A percentile compares a stretch with the other conserved stretches of the same genome.
Evolutionary conservation across 371 early-diverging fungal species (phyloP).

Genomic region (Chytridium lagenaria): DNA sequence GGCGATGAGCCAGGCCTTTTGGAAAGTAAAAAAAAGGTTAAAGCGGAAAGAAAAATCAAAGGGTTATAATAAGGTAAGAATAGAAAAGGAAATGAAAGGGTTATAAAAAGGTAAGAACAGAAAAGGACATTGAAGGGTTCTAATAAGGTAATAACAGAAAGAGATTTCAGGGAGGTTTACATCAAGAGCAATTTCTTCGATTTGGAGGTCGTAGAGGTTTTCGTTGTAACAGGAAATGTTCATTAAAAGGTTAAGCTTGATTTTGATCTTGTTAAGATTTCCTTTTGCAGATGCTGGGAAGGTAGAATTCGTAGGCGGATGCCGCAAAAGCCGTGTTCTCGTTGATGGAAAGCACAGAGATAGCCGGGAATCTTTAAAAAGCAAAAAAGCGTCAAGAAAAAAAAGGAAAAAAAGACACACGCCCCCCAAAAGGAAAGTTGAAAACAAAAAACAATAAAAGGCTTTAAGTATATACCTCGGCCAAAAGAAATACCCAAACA

Average conservation of each 20-base stretch:
- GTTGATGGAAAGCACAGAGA: background rate
- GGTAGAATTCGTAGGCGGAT: conserved; percentile 24
- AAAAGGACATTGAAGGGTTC: no score
- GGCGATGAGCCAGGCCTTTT: no score
- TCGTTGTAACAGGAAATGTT: conserved; percentile 25
- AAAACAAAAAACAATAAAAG: background rate
- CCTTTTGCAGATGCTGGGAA: conserved; percentile 15
- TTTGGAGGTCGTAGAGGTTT: conserved; percentile 29
- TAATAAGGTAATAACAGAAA: no score
- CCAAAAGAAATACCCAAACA: conserved; percentile 30
- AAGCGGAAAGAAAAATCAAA: no score
- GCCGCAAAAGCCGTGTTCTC: background rate
- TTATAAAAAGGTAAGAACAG: no score
- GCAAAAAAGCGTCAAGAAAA: background rate
- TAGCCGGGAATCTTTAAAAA: background rate
- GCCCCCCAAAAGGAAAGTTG: background rate
- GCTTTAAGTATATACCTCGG: conserved; percentile 32
- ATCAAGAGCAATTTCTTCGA: conserved; percentile 22
- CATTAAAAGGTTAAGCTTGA: conserved; percentile 29
- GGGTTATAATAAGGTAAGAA: no score
- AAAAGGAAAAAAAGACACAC: background rate
- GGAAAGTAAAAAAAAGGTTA: no score
- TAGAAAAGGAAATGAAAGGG: no score
- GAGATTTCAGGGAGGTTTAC: background rate
- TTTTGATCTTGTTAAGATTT: conserved; percentile 31